Percentiles rank a stretch among this genome's conserved stretches.
Evolutionary conservation across 371 early-diverging fungal species (phyloP).

Genomic region (Neoconidiobolus thromboides): DNA sequence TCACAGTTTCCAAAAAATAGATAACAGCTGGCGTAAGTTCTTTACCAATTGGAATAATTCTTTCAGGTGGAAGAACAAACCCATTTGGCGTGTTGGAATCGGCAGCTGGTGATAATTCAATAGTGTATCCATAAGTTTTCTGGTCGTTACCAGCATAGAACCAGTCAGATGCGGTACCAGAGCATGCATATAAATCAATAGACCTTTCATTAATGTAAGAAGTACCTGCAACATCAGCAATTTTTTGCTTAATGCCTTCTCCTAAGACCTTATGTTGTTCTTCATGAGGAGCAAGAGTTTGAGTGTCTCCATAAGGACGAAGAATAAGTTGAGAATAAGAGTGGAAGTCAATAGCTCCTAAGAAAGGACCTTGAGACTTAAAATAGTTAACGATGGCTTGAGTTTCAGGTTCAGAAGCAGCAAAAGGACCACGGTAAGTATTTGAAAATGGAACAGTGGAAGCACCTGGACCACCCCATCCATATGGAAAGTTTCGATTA

Average conservation of each 20-base stretch:
- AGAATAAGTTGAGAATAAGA: slow-evolving; percentile 23
- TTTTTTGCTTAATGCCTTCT: slow-evolving; percentile 10
- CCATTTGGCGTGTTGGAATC: not conserved
- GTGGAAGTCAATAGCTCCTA: slow-evolving; percentile 36
- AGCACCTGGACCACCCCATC: slow-evolving; percentile 28
- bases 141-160: not conserved
- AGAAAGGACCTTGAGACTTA: slow-evolving; percentile 16
- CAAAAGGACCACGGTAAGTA: slow-evolving; percentile 27
- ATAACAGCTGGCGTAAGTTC: slow-evolving; percentile 1
- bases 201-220: not conserved
- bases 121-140: not conserved
- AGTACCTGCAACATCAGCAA: slow-evolving; percentile 10
- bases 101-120: not conserved
- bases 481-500: slow-evolving; percentile 23
- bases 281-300: slow-evolving; percentile 9
- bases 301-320: slow-evolving; percentile 21
- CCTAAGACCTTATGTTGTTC: slow-evolving; percentile 3
- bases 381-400: slow-evolving; percentile 25
- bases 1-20: not conserved
- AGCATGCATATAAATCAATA: not conserved
- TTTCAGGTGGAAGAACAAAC: slow-evolving; percentile 4
- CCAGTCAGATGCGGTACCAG: not conserved
- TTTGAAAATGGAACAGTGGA: slow-evolving; percentile 23
- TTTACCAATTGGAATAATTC: slow-evolving; percentile 6
- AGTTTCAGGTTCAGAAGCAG: slow-evolving; percentile 30